These are phyloP conservation scores for Termitomyces sp. DNA, from an alignment of 768 basidiomycete genomes.

Conservation along the genomic window DNA sequence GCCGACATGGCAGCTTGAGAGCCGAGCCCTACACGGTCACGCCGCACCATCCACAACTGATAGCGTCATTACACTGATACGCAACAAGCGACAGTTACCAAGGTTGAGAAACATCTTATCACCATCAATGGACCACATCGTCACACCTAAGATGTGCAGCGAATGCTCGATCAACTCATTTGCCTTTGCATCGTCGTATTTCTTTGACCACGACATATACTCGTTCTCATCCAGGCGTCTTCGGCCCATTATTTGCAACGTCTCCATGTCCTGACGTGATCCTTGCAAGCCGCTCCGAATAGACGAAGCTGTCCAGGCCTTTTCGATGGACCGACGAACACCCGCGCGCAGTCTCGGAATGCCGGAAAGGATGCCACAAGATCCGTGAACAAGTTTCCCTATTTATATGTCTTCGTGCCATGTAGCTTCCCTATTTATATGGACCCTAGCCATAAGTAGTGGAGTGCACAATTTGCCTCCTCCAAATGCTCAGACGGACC, in stretches of 20 bases:
- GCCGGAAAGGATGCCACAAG: no score
- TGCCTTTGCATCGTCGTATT: conserved; percentile 83
- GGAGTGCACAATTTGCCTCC: no score
- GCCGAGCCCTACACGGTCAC: conserved; percentile 96
- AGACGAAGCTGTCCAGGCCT: conserved; percentile 96
- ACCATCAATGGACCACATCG: no score
- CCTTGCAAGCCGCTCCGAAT: conserved; percentile 66
- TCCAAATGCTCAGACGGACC: no score
- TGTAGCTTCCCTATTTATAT: no score
- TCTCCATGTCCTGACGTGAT: conserved; percentile 90
- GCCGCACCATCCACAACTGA: conserved; percentile 95
- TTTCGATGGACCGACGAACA: conserved; percentile 31
- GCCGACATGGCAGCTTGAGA: conserved; percentile 99
- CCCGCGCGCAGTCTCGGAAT: no score
- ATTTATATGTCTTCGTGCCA: no score
- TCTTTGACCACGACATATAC: conserved; percentile 73
- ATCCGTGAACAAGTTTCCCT: no score
- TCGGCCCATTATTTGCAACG: conserved; percentile 85
- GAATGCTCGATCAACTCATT: conserved; percentile 80
- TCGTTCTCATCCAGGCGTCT: conserved; percentile 85
- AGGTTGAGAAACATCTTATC: conserved; percentile 90
- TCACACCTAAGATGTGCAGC: no score
- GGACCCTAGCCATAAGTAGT: no score
- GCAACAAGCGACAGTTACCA: conserved; percentile 95
- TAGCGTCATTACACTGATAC: conserved; percentile 97